phyloP scores from a whole-genome alignment of 2,329 filamentous ascomycete genomes.

The Tolypocladium nubicola region DNA sequence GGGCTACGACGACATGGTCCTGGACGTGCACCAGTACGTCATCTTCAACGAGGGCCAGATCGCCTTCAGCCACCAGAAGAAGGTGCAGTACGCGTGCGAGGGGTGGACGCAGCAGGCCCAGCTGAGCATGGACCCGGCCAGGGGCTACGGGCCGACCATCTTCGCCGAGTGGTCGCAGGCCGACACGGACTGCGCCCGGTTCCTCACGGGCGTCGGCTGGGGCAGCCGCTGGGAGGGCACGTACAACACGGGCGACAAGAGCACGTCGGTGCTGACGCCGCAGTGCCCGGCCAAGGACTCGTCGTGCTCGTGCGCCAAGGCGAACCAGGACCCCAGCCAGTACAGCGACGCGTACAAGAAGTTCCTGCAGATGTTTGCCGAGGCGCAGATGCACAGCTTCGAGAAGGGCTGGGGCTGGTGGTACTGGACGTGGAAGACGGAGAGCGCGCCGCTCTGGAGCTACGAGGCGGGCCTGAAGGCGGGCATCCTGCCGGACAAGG shows the following conservation, averaged over 20 bases:
- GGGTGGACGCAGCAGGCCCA: constrained; percentile 76
- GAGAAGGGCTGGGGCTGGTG: constrained; percentile 96
- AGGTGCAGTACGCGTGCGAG: constrained; percentile 77
- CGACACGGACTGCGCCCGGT: constrained; percentile 83
- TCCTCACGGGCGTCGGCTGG: constrained; percentile 81
- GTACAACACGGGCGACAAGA: constrained; percentile 54
- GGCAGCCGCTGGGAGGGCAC: constrained; percentile 92
- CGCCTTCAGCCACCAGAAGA: constrained; percentile 67
- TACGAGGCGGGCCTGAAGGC: constrained; percentile 70
- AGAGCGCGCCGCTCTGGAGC: constrained; percentile 81
- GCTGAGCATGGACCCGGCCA: constrained; percentile 58
- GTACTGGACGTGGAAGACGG: constrained; percentile 98
- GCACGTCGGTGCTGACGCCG: constrained; percentile 53
- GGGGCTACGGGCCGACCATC: constrained; percentile 85
- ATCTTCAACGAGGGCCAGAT: constrained; percentile 93
- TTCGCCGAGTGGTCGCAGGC: constrained; percentile 97
- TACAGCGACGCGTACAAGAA: constrained; percentile 71
- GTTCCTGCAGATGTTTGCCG: constrained; percentile 81
- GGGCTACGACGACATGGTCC: constrained; percentile 59
- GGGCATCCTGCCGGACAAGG: constrained; percentile 69
- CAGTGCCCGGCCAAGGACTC: constrained; percentile 60
- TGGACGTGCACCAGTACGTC: constrained; percentile 98
- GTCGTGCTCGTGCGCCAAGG: constrained; percentile 61
- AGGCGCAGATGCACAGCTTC: constrained; percentile 92
- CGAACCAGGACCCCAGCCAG: constrained; percentile 59